Conservation (phyloP, 2,329 filamentous ascomycete genomes). For the Sporothrix dimorphospora region DNA sequence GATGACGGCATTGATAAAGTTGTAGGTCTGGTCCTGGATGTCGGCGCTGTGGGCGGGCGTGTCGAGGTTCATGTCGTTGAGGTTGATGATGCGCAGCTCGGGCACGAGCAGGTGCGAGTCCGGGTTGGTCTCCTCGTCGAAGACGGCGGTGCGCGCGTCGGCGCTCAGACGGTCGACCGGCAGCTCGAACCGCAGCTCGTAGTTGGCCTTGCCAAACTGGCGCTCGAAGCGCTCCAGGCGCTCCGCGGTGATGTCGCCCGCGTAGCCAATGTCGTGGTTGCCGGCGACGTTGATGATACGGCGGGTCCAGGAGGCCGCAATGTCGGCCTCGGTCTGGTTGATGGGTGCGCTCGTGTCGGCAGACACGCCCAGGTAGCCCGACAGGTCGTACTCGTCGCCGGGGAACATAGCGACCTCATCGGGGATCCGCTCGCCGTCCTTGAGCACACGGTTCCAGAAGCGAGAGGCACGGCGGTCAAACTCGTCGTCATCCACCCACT, state of each 20-base stretch:
- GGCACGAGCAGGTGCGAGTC: conserved; percentile 57
- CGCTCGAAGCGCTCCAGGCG: conserved; percentile 80
- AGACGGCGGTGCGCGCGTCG: conserved; percentile 46
- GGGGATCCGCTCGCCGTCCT: conserved; percentile 65
- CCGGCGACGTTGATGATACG: conserved; percentile 88
- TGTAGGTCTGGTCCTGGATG: conserved; percentile 76
- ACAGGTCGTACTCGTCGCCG: conserved; percentile 52
- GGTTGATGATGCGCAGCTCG: conserved; percentile 77
- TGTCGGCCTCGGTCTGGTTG: conserved; percentile 44
- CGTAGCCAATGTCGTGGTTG: conserved; percentile 96
- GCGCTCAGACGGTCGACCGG: conserved; percentile 48
- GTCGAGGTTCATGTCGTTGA: conserved; percentile 95
- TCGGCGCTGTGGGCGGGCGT: conserved; percentile 69
- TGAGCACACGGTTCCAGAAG: conserved; percentile 82
- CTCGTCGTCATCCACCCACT: conserved; percentile 89
- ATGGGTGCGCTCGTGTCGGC: conserved; percentile 33
- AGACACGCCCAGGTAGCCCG: conserved; percentile 50
- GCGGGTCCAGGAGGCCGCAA: conserved; percentile 64
- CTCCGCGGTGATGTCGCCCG: conserved; percentile 80
- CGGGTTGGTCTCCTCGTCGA: conserved; percentile 48
- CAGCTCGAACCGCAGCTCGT: conserved; percentile 77
- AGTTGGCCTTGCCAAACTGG: conserved; percentile 85
- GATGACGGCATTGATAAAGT: conserved; percentile 73
- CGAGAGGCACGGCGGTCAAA: conserved; percentile 73
- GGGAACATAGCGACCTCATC: conserved; percentile 57